Evolutionary conservation across 139 green algal genomes (phyloP).

Genomic region (Ostreobium quekettii): DNA sequence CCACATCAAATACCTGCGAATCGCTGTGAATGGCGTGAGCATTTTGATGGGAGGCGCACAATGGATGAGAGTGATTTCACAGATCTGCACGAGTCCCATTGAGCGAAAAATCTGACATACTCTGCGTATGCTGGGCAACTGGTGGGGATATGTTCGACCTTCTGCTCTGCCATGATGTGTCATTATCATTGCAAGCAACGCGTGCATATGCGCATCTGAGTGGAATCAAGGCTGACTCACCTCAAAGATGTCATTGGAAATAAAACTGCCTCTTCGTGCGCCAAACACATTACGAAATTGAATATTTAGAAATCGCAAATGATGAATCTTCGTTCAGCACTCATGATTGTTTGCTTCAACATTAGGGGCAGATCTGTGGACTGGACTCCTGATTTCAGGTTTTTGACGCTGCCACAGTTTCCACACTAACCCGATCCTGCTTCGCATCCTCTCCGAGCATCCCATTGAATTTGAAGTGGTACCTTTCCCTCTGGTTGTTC

Average conservation of each 20-base stretch:
- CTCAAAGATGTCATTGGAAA: too few relatives aligned
- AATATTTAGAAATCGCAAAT: too few relatives aligned
- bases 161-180: too few relatives aligned
- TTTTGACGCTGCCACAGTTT: background rate
- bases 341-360: too few relatives aligned
- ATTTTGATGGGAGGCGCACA: background rate
- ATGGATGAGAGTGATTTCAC: background rate
- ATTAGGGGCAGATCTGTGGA: too few relatives aligned
- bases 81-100: background rate
- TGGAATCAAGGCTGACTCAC: too few relatives aligned
- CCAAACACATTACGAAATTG: too few relatives aligned
- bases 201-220: background rate
- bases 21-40: background rate
- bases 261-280: too few relatives aligned
- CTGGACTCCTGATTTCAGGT: background rate
- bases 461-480: constrained; percentile 73
- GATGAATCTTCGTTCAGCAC: too few relatives aligned
- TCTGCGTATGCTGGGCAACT: background rate
- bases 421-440: too few relatives aligned
- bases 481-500: constrained; percentile 77
- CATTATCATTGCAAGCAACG: background rate
- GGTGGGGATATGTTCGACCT: background rate
- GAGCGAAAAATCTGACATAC: background rate
- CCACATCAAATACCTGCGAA: constrained; percentile 69
- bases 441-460: constrained; percentile 63